Evolutionary conservation across 768 basidiomycete genomes (phyloP).

Genomic region (Hysterangium stoloniferum): DNA sequence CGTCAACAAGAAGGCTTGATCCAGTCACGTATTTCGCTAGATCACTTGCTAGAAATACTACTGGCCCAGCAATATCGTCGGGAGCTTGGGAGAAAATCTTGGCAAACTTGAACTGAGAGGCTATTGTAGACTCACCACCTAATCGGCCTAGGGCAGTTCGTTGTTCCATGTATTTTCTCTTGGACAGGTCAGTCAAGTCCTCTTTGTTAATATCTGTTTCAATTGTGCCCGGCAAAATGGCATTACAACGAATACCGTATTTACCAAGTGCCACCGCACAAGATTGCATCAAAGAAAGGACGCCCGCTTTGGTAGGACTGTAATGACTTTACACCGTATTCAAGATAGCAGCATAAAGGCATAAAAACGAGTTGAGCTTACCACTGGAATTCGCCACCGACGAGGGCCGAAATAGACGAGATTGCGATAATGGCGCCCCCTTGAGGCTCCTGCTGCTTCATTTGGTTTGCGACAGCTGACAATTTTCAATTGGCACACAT

Average conservation of each 20-base stretch:
- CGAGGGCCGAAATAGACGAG: slow-evolving; percentile 72
- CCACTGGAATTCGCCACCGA: slow-evolving; percentile 69
- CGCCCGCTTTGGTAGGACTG: slow-evolving; percentile 73
- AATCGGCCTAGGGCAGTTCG: slow-evolving; percentile 61
- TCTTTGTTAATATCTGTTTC: slow-evolving; percentile 74
- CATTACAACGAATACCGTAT: slow-evolving; percentile 65
- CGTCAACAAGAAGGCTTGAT: slow-evolving; percentile 58
- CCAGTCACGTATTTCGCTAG: slow-evolving; percentile 66
- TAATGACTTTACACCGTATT: slow-evolving; percentile 43
- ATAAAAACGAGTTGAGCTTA: slow-evolving; percentile 19
- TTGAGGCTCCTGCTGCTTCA: slow-evolving; percentile 59
- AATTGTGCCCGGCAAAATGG: slow-evolving; percentile 69
- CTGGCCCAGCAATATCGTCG: slow-evolving; percentile 67
- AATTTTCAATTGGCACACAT: slow-evolving; percentile 8
- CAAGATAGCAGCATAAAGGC: not conserved
- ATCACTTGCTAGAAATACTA: slow-evolving; percentile 66
- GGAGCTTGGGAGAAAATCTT: slow-evolving; percentile 32
- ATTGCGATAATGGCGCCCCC: slow-evolving; percentile 72
- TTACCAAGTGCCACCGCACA: slow-evolving; percentile 73
- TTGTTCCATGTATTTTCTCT: slow-evolving; percentile 55
- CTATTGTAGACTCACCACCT: slow-evolving; percentile 36
- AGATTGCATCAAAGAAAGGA: slow-evolving; percentile 73
- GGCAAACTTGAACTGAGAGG: not conserved
- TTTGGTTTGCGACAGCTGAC: slow-evolving; percentile 62
- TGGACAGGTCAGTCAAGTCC: slow-evolving; percentile 51